Evolutionary conservation across 73 alveolate species (phyloP), one percentile per base, ranked within the genome.

Genomic region (Stentor coeruleus): DNA sequence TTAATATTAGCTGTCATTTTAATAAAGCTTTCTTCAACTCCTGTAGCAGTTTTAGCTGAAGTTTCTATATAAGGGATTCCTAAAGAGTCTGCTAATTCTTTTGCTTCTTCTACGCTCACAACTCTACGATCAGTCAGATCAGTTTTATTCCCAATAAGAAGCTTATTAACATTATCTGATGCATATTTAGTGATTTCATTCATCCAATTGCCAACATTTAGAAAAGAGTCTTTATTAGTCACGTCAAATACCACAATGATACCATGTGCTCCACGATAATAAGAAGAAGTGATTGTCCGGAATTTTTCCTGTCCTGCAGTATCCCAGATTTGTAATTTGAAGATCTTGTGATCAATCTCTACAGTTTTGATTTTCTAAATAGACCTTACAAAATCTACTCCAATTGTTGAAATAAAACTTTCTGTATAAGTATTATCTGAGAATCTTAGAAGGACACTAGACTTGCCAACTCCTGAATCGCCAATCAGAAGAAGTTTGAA

Each of bases 61-160:
- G 97, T 91, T 87, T 94, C 99, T 81, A 93, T 85, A 90, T 92
- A 94, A 74, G 83, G 85, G 28, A 94, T 81, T 35, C 91, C 92
- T 77, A 73, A 88, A 58, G 88, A 76, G 35, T 90, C 80, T 3
- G 97, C 94, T 28, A 91, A 82, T 55, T 83, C 85, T 59, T 82
- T 26, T 26, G 95, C 97, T 55, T 91, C 90, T 59, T 91, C 92
- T 15, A 38, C 3, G 11, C 87, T 74, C 2, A 87, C 92, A 59
- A 59, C 73, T 87, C 89, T 82, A 58, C 83, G 86, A 35, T 82
- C 85, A n/a, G n/a, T 57, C 49, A 84, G 74, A 76, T 87, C 92
- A 41, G 87, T 74, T 76, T 87, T 87, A 37, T 87, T 87, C 3
- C 92, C 92, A 11, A 87, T 89, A 3, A 87, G 84, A 1, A 87